Percentiles rank a stretch among this genome's conserved stretches.
Conservation (phyloP, 352 stramenopile genomes). For the Phytopythium sindhum region DNA sequence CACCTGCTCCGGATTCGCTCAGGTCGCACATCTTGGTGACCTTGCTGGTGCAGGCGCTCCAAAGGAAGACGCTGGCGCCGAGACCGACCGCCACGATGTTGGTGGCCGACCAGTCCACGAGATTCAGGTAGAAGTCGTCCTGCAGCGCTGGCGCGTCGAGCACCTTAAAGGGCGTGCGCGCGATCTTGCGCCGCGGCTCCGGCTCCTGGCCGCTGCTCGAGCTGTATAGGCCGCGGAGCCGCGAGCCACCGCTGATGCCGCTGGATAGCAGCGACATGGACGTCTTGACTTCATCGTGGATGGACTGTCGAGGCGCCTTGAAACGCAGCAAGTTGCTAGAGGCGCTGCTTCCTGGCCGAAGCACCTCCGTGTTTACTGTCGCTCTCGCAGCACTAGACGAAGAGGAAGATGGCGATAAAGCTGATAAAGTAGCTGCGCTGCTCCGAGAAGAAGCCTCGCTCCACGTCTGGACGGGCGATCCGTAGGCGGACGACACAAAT, state of each 20-base stretch:
- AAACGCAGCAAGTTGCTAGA: slow-evolving; percentile 76
- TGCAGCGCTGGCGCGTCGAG: slow-evolving; percentile 94
- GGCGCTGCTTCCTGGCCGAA: slow-evolving; percentile 13
- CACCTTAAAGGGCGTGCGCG: slow-evolving; percentile 96
- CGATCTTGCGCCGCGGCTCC: slow-evolving; percentile 69
- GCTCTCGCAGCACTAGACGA: not conserved
- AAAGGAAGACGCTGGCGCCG: slow-evolving; percentile 93
- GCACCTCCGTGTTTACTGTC: not conserved
- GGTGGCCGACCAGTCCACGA: slow-evolving; percentile 95
- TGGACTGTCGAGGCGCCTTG: slow-evolving; percentile 55
- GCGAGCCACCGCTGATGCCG: not conserved
- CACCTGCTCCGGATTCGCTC: slow-evolving; percentile 24
- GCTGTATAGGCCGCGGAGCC: slow-evolving; percentile 12
- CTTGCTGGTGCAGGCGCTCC: slow-evolving; percentile 91
- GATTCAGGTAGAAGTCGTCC: slow-evolving; percentile 98
- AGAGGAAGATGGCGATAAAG: not conserved
- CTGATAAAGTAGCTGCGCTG: not conserved
- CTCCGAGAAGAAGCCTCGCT: not conserved
- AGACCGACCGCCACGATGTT: slow-evolving; percentile 96
- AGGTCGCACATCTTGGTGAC: slow-evolving; percentile 94
- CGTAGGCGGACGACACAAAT: slow-evolving; percentile 7
- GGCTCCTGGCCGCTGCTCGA: slow-evolving; percentile 12
- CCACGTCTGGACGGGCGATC: not conserved
- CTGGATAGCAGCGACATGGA: slow-evolving; percentile 40
- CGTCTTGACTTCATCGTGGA: slow-evolving; percentile 57